A percentile compares a stretch with the other conserved stretches of the same genome.
These are phyloP conservation scores for Iris macrosiphon DNA, from an alignment of 106 monocot species.

Conservation along the genomic window DNA sequence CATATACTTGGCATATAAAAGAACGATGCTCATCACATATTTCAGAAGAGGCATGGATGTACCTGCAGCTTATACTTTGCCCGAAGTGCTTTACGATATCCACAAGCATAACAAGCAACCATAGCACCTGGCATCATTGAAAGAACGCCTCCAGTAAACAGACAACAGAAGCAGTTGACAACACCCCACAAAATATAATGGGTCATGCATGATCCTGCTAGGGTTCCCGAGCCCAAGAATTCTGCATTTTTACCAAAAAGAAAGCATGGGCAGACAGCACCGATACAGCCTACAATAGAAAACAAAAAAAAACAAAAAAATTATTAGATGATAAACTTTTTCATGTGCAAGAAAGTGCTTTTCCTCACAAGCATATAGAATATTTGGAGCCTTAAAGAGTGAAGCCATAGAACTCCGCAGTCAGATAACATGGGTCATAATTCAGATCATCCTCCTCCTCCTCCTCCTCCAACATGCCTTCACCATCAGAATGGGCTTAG, in stretches of 20 bases:
- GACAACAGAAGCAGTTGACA: conserved; percentile 67
- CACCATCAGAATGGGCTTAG: too few relatives aligned
- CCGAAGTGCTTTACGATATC: conserved; percentile 59
- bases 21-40: too few relatives aligned
- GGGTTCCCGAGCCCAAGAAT: conserved; percentile 74
- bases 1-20: too few relatives aligned
- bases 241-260: conserved; percentile 95
- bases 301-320: neutral
- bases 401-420: too few relatives aligned
- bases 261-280: conserved; percentile 73
- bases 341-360: neutral
- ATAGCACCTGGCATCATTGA: conserved; percentile 54
- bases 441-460: too few relatives aligned
- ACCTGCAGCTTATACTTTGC: conserved; percentile 71
- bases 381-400: too few relatives aligned
- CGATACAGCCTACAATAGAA: conserved; percentile 67
- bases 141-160: conserved; percentile 60
- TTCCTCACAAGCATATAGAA: neutral
- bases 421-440: too few relatives aligned
- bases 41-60: neutral
- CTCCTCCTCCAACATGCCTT: too few relatives aligned
- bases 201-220: conserved; percentile 74
- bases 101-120: conserved; percentile 85
- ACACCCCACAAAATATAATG: conserved; percentile 82
- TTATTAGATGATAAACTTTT: conserved; percentile 2